A percentile compares a stretch with the other conserved stretches of the same genome.
Evolutionary conservation across 2,329 filamentous ascomycete genomes (phyloP).

Genomic region (Penicillium sp.): DNA sequence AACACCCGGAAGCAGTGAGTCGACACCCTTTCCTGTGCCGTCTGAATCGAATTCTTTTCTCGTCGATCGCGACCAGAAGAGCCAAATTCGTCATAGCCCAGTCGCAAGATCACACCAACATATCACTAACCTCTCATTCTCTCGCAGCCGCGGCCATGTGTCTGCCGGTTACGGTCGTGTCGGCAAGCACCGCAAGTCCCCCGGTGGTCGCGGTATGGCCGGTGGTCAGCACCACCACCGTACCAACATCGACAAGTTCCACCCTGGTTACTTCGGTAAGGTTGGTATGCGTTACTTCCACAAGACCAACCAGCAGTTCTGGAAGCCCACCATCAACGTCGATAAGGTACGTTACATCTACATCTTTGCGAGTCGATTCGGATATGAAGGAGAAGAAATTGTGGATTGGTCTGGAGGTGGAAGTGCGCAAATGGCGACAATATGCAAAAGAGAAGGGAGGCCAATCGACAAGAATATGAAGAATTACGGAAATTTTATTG

Average conservation of each 20-base stretch:
- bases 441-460: background rate
- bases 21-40: conserved; percentile 24
- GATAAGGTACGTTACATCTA: conserved; percentile 74
- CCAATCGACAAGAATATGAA: background rate
- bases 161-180: conserved; percentile 97
- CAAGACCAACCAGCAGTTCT: conserved; percentile 92
- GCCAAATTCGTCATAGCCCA: conserved; percentile 20
- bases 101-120: conserved; percentile 12
- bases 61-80: conserved; percentile 17
- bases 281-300: conserved; percentile 96
- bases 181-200: conserved; percentile 96
- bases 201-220: conserved; percentile 79
- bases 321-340: conserved; percentile 98
- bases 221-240: conserved; percentile 99
- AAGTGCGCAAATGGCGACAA: conserved; percentile 2
- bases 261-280: conserved; percentile 99
- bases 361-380: conserved; percentile 11
- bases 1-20: conserved; percentile 53
- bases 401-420: conserved; percentile 3
- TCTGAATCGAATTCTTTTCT: conserved; percentile 14
- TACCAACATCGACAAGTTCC: conserved; percentile 91
- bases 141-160: conserved; percentile 85
- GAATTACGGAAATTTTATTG: background rate
- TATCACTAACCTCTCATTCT: conserved; percentile 27
- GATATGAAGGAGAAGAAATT: conserved; percentile 3